Base-by-base conservation (phyloP, 2,329 filamentous ascomycete species). In the Hypoxylon sp. region DNA sequence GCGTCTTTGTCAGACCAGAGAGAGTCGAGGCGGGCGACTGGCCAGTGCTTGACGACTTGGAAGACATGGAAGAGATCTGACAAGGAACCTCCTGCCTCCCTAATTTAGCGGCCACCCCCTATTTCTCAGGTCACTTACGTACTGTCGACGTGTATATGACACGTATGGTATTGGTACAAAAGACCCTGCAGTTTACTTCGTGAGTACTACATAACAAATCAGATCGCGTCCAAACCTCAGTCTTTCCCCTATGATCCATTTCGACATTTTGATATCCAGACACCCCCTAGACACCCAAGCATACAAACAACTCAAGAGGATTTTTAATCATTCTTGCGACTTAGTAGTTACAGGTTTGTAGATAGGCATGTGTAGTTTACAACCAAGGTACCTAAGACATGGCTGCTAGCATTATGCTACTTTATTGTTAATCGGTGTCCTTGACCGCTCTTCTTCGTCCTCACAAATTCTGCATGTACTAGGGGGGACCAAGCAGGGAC, bases 1-100 rank as follows among this genome's bases (percentile, higher is more conserved):
- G 92, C 32, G 89, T 93, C 19, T 93, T 95, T 78, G 91, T 94
- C 28, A 84, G 91, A 67, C 89, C 92, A 3, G 91, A 94, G 76
- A 83, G 91, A 63, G 87, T 94, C 20, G 91, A 94, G 77, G 84
- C 88, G 43, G 92, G 92, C 19, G 88, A 94, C 68, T 95, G 84
- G 71, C 87, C 88, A 1, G 82, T 83, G 28, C 81, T 93, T 63
- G 87, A 94, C 74, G 86, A 94, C 73, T 81, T 92, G 68, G 91
- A 93, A 74, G 89, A 91, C 67, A 90, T 92, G 84, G 91, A 91
- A 76, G 89, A 92, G 80, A 91, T 90, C 59, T 90, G 76, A 79
- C 47, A 30, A 6, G 56, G 48, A 28, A 62, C 62, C 59, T 51
- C 39, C n/a, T 37, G 24, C 39, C 22, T 24, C 22, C 43, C 20